phyloP scores from a whole-genome alignment of 2,329 filamentous ascomycete genomes.

The Hortaea werneckii region DNA sequence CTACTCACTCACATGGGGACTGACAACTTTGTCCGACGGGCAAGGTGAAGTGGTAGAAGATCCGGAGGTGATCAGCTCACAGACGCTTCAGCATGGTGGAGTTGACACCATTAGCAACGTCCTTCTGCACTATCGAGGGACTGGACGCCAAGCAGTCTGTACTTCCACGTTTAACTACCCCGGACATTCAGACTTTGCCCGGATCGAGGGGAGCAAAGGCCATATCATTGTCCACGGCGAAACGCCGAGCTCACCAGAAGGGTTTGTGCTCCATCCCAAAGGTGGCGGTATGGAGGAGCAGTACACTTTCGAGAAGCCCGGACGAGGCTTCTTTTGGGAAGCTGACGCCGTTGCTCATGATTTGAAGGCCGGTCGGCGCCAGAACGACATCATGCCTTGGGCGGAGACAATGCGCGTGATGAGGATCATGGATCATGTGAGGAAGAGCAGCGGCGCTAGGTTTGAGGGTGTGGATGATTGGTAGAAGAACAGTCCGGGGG shows the following conservation, averaged over 20 bases:
- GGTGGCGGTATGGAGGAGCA: constrained; percentile 22
- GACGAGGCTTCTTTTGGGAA: constrained; percentile 37
- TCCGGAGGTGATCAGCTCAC: constrained; percentile 31
- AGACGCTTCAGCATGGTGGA: constrained; percentile 24
- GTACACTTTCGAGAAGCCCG: constrained; percentile 29
- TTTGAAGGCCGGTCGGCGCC: constrained; percentile 27
- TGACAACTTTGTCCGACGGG: constrained; percentile 26
- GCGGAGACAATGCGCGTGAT: constrained; percentile 37
- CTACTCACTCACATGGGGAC: constrained; percentile 34
- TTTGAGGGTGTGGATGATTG: constrained; percentile 9
- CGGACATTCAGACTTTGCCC: constrained; percentile 24
- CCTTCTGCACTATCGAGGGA: constrained; percentile 31
- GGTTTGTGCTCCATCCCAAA: constrained; percentile 28
- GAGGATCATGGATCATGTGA: constrained; percentile 39
- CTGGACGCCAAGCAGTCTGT: constrained; percentile 33
- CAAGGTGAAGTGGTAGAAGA: constrained; percentile 21
- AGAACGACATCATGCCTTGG: constrained; percentile 38
- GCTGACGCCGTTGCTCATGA: constrained; percentile 35
- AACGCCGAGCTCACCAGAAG: constrained; percentile 20
- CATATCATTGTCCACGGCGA: constrained; percentile 29
- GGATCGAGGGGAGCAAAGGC: constrained; percentile 34
- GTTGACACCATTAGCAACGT: constrained; percentile 27
- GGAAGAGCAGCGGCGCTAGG: constrained; percentile 25
- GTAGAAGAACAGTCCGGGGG: background rate
- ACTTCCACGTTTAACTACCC: constrained; percentile 27